Percentiles rank a stretch among this genome's conserved stretches.
These are phyloP conservation scores for Bertia moriformis DNA, from an alignment of 2,329 filamentous ascomycete genomes.

Conservation along the genomic window DNA sequence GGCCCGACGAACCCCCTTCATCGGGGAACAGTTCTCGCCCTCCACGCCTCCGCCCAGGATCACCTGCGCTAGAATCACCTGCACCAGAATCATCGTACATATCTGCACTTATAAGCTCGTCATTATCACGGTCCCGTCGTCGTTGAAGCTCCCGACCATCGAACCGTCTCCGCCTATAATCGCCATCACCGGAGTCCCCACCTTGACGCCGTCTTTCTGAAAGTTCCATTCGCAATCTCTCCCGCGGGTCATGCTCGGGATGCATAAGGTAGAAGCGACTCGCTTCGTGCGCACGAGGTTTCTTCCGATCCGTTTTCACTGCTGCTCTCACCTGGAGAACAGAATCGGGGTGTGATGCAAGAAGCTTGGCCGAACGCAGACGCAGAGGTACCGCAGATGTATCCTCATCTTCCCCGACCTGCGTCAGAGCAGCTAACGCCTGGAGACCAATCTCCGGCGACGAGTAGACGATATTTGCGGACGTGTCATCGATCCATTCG, in stretches of 20 bases:
- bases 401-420: slow-evolving; percentile 12
- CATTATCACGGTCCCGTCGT: slow-evolving; percentile 19
- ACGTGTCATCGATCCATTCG: slow-evolving; percentile 62
- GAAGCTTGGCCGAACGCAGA: slow-evolving; percentile 35
- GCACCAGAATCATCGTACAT: slow-evolving; percentile 46
- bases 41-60: neutral
- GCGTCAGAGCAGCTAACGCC: slow-evolving; percentile 11
- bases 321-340: slow-evolving; percentile 45
- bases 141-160: slow-evolving; percentile 20
- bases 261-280: slow-evolving; percentile 60
- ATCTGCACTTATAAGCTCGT: slow-evolving; percentile 32
- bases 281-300: slow-evolving; percentile 43
- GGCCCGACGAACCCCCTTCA: slow-evolving; percentile 5
- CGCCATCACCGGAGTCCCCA: slow-evolving; percentile 26
- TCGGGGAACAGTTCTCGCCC: slow-evolving; percentile 27
- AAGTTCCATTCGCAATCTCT: neutral
- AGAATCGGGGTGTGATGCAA: slow-evolving; percentile 39
- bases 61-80: slow-evolving; percentile 2
- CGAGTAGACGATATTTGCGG: slow-evolving; percentile 52
- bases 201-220: slow-evolving; percentile 18
- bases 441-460: slow-evolving; percentile 13
- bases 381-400: slow-evolving; percentile 25
- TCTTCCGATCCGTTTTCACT: slow-evolving; percentile 48
- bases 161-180: slow-evolving; percentile 18
- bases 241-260: slow-evolving; percentile 43